A percentile compares a stretch with the other conserved stretches of the same genome.
These are phyloP conservation scores for Aspergillus fructus DNA, from an alignment of 2,329 filamentous ascomycete species.

Conservation along the genomic window DNA sequence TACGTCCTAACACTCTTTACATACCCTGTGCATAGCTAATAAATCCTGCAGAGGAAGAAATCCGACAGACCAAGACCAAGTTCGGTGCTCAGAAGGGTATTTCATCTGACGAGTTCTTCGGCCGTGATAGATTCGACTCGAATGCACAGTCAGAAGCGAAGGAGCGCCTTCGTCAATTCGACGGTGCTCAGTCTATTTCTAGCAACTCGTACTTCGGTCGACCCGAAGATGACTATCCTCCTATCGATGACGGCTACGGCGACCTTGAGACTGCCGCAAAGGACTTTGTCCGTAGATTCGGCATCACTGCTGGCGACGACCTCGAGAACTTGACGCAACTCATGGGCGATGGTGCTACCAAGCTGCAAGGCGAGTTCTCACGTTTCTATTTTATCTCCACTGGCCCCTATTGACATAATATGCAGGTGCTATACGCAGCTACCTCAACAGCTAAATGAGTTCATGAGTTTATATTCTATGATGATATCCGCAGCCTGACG, in stretches of 20 bases:
- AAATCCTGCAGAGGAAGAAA: slow-evolving; percentile 61
- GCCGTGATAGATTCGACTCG: slow-evolving; percentile 82
- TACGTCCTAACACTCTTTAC: slow-evolving; percentile 40
- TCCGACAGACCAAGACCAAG: slow-evolving; percentile 80
- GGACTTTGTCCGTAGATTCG: slow-evolving; percentile 93
- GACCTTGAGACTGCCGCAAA: slow-evolving; percentile 91
- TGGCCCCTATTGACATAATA: slow-evolving; percentile 11
- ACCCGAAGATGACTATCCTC: slow-evolving; percentile 72
- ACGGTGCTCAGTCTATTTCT: slow-evolving; percentile 87
- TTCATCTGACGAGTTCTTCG: slow-evolving; percentile 97
- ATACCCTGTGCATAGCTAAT: slow-evolving; percentile 12
- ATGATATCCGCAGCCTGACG: slow-evolving; percentile 10
- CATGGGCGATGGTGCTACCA: slow-evolving; percentile 80
- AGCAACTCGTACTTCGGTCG: slow-evolving; percentile 97
- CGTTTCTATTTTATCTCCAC: background rate
- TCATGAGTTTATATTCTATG: background rate
- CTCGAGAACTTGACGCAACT: slow-evolving; percentile 83
- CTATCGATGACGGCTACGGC: slow-evolving; percentile 73
- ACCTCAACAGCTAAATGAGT: slow-evolving; percentile 46
- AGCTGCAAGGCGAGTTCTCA: slow-evolving; percentile 66
- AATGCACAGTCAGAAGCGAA: slow-evolving; percentile 81
- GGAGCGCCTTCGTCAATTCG: slow-evolving; percentile 82
- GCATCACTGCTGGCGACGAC: slow-evolving; percentile 93
- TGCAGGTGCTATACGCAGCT: slow-evolving; percentile 48
- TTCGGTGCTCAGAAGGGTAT: slow-evolving; percentile 95